Conservation (phyloP, 441 rosid genomes). For the Pelargonium australe region DNA sequence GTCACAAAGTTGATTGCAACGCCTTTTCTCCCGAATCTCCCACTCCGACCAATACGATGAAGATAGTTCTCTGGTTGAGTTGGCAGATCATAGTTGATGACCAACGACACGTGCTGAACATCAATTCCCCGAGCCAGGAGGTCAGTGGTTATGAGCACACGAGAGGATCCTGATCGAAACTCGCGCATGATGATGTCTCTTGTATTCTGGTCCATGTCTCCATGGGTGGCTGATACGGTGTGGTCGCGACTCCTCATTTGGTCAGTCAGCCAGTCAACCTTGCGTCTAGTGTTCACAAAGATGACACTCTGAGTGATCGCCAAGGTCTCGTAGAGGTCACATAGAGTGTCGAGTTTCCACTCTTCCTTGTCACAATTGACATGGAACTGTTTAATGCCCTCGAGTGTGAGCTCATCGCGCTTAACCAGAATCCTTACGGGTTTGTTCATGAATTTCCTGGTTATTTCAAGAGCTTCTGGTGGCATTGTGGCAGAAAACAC, state of each 20-base stretch:
- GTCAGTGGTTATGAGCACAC: constrained; percentile 68
- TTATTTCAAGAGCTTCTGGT: constrained; percentile 76
- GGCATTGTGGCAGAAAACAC: constrained; percentile 84
- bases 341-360: constrained; percentile 81
- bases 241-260: constrained; percentile 67
- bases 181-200: constrained; percentile 73
- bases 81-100: constrained; percentile 67
- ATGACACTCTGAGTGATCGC: constrained; percentile 76
- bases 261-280: constrained; percentile 78
- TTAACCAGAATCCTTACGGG: constrained; percentile 71
- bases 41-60: constrained; percentile 69
- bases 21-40: constrained; percentile 70
- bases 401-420: constrained; percentile 73
- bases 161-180: constrained; percentile 69
- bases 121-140: constrained; percentile 74
- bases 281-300: constrained; percentile 67
- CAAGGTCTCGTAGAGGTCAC: constrained; percentile 68
- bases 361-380: constrained; percentile 75
- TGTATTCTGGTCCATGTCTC: constrained; percentile 31
- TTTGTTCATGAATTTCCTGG: constrained; percentile 78
- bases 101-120: constrained; percentile 73
- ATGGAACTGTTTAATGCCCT: constrained; percentile 72
- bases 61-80: constrained; percentile 80
- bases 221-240: constrained; percentile 61
- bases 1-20: constrained; percentile 76